Evolutionary conservation across 306 rosid genomes (phyloP).

Genomic region (Spatholobus suberectus): DNA sequence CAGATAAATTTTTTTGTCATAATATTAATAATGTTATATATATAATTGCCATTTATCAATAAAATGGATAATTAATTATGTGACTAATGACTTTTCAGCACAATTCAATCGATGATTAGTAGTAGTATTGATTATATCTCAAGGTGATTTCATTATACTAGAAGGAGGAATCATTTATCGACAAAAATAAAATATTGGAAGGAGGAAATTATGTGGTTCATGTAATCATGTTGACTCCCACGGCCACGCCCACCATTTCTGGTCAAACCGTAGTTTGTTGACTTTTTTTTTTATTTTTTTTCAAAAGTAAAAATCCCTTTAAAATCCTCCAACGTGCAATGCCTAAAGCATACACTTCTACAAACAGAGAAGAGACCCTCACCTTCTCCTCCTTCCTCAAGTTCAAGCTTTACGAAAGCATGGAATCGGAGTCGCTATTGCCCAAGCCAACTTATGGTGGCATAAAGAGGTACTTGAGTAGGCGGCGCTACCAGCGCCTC

Average conservation of each 20-base stretch:
- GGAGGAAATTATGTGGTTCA: not conserved
- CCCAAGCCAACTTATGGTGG: slow-evolving; percentile 42
- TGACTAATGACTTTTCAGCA: not conserved
- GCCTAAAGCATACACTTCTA: not conserved
- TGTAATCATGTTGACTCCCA: not conserved
- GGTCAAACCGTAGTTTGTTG: not conserved
- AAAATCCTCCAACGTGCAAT: not conserved
- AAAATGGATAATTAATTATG: not conserved
- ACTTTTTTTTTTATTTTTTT: not conserved
- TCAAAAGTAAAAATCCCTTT: not conserved
- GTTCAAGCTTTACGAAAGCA: not conserved
- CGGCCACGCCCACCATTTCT: not conserved
- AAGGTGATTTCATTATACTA: not conserved
- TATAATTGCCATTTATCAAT: not conserved
- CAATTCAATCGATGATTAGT: not conserved
- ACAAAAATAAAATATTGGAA: not conserved
- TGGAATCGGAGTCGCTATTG: slow-evolving; percentile 52
- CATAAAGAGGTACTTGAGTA: slow-evolving; percentile 45
- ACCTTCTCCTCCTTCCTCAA: not conserved
- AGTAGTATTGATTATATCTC: not conserved
- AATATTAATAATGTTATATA: not conserved
- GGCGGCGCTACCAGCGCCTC: slow-evolving; percentile 53
- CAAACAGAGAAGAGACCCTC: not conserved
- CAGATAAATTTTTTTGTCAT: no score
- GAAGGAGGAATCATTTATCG: not conserved